Evolutionary conservation across 345 rosid species (phyloP).

Genomic region (Eucalyptus brandiana): DNA sequence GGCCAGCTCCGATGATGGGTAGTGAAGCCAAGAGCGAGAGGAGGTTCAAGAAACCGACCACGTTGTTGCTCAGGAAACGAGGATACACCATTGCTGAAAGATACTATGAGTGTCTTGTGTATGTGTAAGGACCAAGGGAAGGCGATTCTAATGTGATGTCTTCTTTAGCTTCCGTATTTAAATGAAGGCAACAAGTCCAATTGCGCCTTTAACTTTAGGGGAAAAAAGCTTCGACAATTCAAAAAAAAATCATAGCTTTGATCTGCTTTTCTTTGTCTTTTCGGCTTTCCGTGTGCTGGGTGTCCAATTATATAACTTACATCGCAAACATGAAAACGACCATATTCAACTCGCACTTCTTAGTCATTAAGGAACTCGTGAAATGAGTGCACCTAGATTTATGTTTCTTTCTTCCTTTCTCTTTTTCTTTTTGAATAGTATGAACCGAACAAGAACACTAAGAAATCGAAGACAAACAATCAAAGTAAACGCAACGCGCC

Average conservation of each 20-base stretch:
- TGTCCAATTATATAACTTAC: not conserved
- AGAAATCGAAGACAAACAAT: not conserved
- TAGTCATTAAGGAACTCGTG: conserved; percentile 19
- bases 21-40: conserved; percentile 75
- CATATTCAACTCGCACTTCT: conserved; percentile 12
- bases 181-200: not conserved
- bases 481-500: not conserved
- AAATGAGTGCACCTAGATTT: not conserved
- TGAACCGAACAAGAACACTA: not conserved
- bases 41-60: conserved; percentile 72
- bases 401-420: not conserved
- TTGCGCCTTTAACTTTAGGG: not conserved
- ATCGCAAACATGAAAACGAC: not conserved
- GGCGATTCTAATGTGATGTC: not conserved
- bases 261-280: not conserved
- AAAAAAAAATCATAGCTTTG: not conserved
- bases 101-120: not conserved
- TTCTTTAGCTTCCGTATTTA: not conserved
- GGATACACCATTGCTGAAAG: not conserved
- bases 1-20: conserved; percentile 77
- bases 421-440: not conserved
- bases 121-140: not conserved
- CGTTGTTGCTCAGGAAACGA: conserved; percentile 42
- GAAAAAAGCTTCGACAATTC: not conserved
- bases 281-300: not conserved